A percentile compares a stretch with the other conserved stretches of the same genome.
These are phyloP conservation scores for Effrenium voratum DNA, from an alignment of 73 alveolate species.

Conservation along the genomic window DNA sequence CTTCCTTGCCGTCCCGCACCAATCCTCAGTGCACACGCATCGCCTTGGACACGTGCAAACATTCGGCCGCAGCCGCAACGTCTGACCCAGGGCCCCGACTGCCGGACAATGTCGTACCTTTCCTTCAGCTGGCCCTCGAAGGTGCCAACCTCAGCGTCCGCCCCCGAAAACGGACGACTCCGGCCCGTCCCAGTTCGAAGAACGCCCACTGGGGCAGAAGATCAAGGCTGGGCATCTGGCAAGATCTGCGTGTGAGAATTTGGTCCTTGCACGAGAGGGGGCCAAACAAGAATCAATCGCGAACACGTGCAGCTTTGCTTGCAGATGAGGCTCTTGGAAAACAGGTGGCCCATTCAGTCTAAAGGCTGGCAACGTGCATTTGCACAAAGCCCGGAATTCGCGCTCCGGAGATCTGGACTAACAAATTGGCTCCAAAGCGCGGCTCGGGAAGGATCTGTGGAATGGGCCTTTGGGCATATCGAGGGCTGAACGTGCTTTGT, in stretches of 20 bases:
- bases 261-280: slow-evolving; percentile 3
- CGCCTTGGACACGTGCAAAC: background rate
- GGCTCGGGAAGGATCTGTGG: too few relatives aligned
- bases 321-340: too few relatives aligned
- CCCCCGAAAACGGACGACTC: too few relatives aligned
- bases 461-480: too few relatives aligned
- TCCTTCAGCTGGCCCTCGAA: slow-evolving; percentile 54
- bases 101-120: slow-evolving; percentile 24
- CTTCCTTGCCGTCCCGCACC: slow-evolving; percentile 72
- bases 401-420: too few relatives aligned
- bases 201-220: background rate
- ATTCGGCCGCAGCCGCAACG: background rate
- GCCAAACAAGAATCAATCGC: too few relatives aligned
- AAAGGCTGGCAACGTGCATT: background rate
- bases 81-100: background rate
- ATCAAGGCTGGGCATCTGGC: background rate
- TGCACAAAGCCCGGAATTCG: too few relatives aligned
- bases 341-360: background rate
- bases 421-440: too few relatives aligned
- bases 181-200: too few relatives aligned
- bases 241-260: slow-evolving; percentile 16
- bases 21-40: slow-evolving; percentile 2
- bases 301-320: too few relatives aligned
- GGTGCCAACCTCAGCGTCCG: slow-evolving; percentile 46
- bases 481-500: too few relatives aligned